Base-by-base conservation (phyloP, 1,284 basidiomycete species). In the Melampsora medusae region DNA sequence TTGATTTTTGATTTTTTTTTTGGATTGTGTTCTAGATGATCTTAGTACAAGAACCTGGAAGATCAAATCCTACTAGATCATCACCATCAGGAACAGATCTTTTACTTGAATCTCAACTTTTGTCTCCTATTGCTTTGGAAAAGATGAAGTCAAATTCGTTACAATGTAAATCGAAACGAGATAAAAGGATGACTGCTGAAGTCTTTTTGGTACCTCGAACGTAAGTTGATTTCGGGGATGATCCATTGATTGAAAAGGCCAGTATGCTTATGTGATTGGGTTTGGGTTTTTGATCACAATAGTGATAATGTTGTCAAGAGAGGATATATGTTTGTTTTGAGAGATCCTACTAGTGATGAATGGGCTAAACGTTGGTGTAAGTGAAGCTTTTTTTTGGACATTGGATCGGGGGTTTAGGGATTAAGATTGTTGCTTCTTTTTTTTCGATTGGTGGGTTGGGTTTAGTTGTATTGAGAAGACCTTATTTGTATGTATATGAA, bases 401-500 rank as follows among this genome's bases (percentile, higher is more conserved):
- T 38, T 38, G 35, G 10, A 10, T 6, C 4, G 5, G 5, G 35
- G 33, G 33, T 38, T 38, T 38, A 38, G 35, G 1, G 7, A 38
- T 5, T 6, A 38, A 38, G 10, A 38, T 38, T 16, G 46, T n/a
- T 22, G 28, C 14, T 61, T 48, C 69, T 19, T 56, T 38, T 33
- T 28, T 28, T 16, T n/a, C n/a, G n/a, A n/a, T 38, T 50, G 35
- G 16, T n/a, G 7, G 65, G 70, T 6, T 25, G 64, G 67, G 31
- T 68, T 67, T 60, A 70, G 64, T 72, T 74, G 69, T 38, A 73
- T 42, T 56, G 25, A 77, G 77, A 1, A 79, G 93, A 81, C 96
- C 96, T 0, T 95, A 96, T 83, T 86, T 98, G 4, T 90, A 93
- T 81, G 86, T 97, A 75, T 97, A 95, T 84, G 86, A 88, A 38